Percentiles rank a stretch among this genome's conserved stretches.
Conservation (phyloP, 108 stramenopile genomes). For the Skeletonema grethae region DNA sequence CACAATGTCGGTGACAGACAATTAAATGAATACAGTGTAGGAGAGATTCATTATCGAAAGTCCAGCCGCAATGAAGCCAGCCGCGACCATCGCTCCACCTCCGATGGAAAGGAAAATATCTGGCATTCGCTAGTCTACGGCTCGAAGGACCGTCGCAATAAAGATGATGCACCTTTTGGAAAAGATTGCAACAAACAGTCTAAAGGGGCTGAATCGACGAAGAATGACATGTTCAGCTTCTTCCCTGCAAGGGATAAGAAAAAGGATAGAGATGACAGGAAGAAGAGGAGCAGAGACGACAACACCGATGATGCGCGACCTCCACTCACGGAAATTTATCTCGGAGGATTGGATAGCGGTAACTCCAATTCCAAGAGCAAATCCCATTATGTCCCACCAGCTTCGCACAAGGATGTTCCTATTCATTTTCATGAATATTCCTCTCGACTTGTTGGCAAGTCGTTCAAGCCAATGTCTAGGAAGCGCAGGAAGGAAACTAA, state of each 20-base stretch:
- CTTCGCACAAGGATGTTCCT: conserved; percentile 43
- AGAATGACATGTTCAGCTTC: conserved; percentile 39
- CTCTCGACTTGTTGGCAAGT: conserved; percentile 37
- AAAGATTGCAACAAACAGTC: background rate
- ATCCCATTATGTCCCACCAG: conserved; percentile 7
- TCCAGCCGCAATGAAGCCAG: background rate
- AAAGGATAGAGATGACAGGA: background rate
- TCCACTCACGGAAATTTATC: conserved; percentile 41
- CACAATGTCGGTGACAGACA: background rate
- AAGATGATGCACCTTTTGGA: background rate
- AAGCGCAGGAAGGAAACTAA: conserved; percentile 27
- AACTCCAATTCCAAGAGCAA: conserved; percentile 5
- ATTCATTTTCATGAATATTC: conserved; percentile 51
- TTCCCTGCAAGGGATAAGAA: conserved; percentile 28
- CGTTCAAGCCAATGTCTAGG: conserved; percentile 47
- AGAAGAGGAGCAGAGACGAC: background rate
- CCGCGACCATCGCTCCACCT: background rate
- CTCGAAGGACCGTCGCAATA: background rate
- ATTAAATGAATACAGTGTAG: background rate
- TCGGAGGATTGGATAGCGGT: conserved; percentile 13
- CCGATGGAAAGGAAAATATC: conserved; percentile 15
- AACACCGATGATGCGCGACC: conserved; percentile 19
- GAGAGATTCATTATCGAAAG: conserved; percentile 19
- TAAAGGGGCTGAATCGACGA: background rate
- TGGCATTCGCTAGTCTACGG: conserved; percentile 42